phyloP scores from a whole-genome alignment of 441 rosid genomes.

The Syzygium malaccense region DNA sequence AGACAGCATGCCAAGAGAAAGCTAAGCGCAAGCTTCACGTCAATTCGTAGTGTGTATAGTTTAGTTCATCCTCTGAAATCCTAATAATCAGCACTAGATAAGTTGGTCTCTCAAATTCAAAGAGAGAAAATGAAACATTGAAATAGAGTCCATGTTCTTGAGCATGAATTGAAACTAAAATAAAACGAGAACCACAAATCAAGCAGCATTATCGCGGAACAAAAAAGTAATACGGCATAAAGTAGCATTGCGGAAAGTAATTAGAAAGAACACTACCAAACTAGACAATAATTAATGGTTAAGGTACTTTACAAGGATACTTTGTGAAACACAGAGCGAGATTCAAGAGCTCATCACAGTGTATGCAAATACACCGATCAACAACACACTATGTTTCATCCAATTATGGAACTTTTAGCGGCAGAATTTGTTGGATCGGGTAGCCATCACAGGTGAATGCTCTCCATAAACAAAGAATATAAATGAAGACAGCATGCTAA shows the following conservation, averaged over 20 bases:
- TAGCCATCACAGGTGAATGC: background rate
- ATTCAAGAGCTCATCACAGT: background rate
- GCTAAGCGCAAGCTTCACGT: background rate
- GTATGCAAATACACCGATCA: background rate
- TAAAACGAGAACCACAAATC: background rate
- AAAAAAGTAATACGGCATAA: background rate
- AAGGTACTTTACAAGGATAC: background rate
- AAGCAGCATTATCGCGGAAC: background rate
- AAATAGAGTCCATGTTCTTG: background rate
- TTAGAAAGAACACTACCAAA: background rate
- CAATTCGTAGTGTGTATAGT: background rate
- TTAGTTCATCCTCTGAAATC: background rate
- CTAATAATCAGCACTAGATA: background rate
- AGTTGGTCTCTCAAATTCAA: background rate
- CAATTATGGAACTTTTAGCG: background rate
- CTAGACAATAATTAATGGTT: background rate
- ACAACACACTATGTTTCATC: background rate
- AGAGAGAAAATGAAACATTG: background rate
- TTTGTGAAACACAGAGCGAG: background rate
- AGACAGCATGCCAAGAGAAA: background rate
- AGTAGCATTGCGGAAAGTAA: background rate
- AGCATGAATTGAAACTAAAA: background rate
- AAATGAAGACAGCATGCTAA: background rate
- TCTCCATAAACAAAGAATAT: background rate
- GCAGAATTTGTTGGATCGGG: background rate